Conservation (phyloP, 2,329 filamentous ascomycete genomes). For the Tolypocladium sp. region DNA sequence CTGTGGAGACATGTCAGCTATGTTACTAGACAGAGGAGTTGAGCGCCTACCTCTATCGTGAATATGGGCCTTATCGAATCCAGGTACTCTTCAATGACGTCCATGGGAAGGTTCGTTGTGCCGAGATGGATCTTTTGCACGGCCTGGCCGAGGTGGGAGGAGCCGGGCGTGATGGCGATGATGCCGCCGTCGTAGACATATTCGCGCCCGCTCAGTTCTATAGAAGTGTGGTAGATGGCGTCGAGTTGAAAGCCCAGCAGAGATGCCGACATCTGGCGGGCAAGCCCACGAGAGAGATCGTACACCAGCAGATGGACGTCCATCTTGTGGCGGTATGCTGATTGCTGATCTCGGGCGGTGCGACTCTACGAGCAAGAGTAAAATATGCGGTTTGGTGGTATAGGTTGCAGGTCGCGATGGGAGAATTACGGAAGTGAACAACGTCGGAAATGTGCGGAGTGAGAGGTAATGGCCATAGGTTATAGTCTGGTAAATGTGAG, state of each 20-base stretch:
- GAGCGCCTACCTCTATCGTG: constrained; percentile 55
- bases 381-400: neutral
- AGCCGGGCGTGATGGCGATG: constrained; percentile 69
- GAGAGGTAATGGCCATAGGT: neutral
- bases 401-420: neutral
- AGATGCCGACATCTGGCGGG: constrained; percentile 44
- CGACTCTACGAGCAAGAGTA: neutral
- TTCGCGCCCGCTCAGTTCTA: constrained; percentile 76
- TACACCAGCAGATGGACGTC: constrained; percentile 72
- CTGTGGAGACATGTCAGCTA: constrained; percentile 26
- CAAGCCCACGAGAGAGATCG: constrained; percentile 59
- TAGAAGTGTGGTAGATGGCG: constrained; percentile 89
- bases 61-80: constrained; percentile 77
- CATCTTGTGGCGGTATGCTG: constrained; percentile 41
- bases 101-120: constrained; percentile 65
- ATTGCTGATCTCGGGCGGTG: neutral
- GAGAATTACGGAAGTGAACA: neutral
- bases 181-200: constrained; percentile 88
- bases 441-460: neutral
- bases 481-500: neutral
- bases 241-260: constrained; percentile 59
- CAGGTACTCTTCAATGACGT: constrained; percentile 79
- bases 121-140: constrained; percentile 71
- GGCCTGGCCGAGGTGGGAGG: constrained; percentile 78
- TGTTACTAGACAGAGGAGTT: neutral